Conservation (phyloP, 768 basidiomycete species). For the Tricholoma sp. region DNA sequence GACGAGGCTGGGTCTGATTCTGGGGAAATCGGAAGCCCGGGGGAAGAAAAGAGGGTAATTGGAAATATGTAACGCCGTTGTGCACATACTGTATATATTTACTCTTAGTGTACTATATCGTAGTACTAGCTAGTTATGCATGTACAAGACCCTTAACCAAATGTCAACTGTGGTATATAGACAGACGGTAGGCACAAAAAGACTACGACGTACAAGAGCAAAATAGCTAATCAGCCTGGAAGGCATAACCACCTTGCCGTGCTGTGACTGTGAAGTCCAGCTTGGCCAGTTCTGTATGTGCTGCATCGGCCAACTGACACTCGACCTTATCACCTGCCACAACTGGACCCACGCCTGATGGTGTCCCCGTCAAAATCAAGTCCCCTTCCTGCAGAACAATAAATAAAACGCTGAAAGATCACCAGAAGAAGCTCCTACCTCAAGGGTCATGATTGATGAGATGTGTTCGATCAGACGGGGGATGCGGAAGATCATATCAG, state of each 20-base stretch:
- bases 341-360: constrained; percentile 83
- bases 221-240: constrained; percentile 15
- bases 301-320: constrained; percentile 58
- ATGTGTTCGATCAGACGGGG: constrained; percentile 85
- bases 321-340: constrained; percentile 72
- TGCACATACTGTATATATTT: background rate
- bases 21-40: constrained; percentile 3
- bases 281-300: constrained; percentile 50
- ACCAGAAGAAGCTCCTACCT: constrained; percentile 44
- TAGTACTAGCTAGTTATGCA: background rate
- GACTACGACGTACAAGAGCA: background rate
- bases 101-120: background rate
- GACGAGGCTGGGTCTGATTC: constrained; percentile 22
- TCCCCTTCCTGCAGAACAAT: constrained; percentile 68
- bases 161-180: too few species aligned
- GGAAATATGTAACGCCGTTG: background rate
- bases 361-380: constrained; percentile 88
- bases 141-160: background rate
- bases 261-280: constrained; percentile 63
- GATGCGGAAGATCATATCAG: constrained; percentile 91
- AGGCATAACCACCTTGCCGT: constrained; percentile 60
- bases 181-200: too few species aligned
- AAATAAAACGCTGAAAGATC: background rate
- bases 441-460: constrained; percentile 95
- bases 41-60: constrained; percentile 1